Evolutionary conservation across 106 monocot genomes (phyloP).

Genomic region (Dendrobium huoshanense): DNA sequence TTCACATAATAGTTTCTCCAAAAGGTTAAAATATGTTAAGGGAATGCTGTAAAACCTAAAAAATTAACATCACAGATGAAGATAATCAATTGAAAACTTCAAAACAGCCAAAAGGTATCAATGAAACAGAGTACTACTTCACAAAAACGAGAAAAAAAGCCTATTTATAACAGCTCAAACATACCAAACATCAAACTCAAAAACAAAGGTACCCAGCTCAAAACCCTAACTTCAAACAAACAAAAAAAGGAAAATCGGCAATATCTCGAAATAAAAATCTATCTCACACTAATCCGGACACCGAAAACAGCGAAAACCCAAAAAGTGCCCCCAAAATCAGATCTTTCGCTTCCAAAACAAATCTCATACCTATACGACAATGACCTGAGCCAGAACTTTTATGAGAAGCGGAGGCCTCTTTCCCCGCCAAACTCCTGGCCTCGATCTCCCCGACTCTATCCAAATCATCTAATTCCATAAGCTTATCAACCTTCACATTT

Average conservation of each 20-base stretch:
- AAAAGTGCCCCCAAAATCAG: not conserved
- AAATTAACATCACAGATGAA: not conserved
- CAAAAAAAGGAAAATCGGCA: not conserved
- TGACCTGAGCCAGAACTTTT: not conserved
- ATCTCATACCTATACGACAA: constrained; percentile 7
- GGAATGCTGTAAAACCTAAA: not conserved
- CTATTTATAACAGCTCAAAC: not conserved
- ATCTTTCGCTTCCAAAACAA: not conserved
- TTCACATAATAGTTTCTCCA: not conserved
- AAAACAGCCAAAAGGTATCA: not conserved
- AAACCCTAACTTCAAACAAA: constrained; percentile 6
- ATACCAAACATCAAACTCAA: not conserved
- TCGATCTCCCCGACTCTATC: not conserved
- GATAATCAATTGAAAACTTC: too few species aligned
- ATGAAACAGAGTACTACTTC: not conserved
- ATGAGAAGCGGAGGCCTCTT: not conserved
- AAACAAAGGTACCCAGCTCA: not conserved
- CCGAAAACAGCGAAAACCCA: not conserved
- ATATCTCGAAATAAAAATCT: not conserved
- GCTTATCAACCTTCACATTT: not conserved
- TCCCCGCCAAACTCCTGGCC: constrained; percentile 2
- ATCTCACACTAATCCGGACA: not conserved
- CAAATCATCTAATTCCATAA: constrained; percentile 2
- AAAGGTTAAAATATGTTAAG: not conserved
- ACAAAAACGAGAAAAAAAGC: not conserved